These are phyloP conservation scores for Penicillium nordicum DNA, from an alignment of 2,329 filamentous ascomycete species.

Conservation along the genomic window DNA sequence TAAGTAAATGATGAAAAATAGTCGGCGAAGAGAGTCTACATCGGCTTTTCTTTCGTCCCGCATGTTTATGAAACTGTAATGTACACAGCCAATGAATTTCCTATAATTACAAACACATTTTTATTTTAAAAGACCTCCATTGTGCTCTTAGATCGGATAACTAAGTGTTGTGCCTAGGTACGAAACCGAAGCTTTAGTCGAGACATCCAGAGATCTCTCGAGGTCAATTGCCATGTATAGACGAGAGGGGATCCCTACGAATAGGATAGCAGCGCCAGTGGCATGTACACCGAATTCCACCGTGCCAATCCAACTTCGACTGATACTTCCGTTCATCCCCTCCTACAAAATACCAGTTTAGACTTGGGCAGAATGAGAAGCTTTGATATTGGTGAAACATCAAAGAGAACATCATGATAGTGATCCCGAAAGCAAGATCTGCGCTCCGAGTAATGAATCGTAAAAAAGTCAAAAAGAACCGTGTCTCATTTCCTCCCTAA, in stretches of 20 bases:
- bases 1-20: constrained; percentile 49
- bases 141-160: constrained; percentile 11
- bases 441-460: constrained; percentile 1
- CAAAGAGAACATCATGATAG: background rate
- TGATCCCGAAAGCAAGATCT: background rate
- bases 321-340: background rate
- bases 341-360: background rate
- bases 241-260: background rate
- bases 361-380: background rate
- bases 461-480: background rate
- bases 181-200: constrained; percentile 29
- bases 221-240: background rate
- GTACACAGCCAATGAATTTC: constrained; percentile 34
- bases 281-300: background rate
- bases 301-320: background rate
- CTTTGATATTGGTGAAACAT: background rate
- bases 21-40: background rate
- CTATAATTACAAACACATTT: constrained; percentile 13
- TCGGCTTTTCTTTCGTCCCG: background rate
- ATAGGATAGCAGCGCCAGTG: background rate
- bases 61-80: constrained; percentile 34
- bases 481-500: constrained; percentile 2
- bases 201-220: background rate
- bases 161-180: constrained; percentile 30
- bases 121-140: background rate